Evolutionary conservation across 2,329 filamentous ascomycete genomes (phyloP).

Genomic region (Elsinoe ampelina): DNA sequence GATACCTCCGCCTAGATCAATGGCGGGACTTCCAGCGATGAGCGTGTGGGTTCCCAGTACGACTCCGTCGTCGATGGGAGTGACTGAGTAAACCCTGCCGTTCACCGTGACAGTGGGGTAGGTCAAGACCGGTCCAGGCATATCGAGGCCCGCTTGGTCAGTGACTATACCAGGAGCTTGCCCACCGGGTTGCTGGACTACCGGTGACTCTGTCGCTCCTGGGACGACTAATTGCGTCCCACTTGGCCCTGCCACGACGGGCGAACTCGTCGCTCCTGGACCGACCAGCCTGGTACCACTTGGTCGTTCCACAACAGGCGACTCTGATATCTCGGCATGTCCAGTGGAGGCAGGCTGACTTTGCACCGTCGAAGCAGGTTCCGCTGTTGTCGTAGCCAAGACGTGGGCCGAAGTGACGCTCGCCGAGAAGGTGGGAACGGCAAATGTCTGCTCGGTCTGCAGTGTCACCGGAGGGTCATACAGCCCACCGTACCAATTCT

Average conservation of each 20-base stretch:
- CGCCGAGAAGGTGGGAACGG: slow-evolving; percentile 15
- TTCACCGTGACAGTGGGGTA: slow-evolving; percentile 15
- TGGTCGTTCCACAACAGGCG: not conserved
- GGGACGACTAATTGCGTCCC: too few species aligned
- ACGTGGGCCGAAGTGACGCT: not conserved
- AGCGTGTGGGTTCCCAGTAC: slow-evolving; percentile 18
- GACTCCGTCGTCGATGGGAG: slow-evolving; percentile 14
- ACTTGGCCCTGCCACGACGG: too few species aligned
- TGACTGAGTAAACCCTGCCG: slow-evolving; percentile 16
- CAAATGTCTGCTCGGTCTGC: slow-evolving; percentile 11
- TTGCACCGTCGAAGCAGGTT: slow-evolving; percentile 15
- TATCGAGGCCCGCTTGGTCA: not conserved
- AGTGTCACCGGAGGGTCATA: slow-evolving; percentile 23
- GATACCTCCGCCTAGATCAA: slow-evolving; percentile 17
- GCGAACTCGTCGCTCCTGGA: too few species aligned
- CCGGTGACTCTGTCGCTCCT: not conserved
- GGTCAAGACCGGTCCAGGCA: slow-evolving; percentile 12
- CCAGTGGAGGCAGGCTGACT: not conserved
- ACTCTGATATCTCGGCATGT: not conserved
- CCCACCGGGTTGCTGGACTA: slow-evolving; percentile 5
- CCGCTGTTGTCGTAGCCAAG: slow-evolving; percentile 15
- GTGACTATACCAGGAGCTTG: not conserved
- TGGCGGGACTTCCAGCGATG: slow-evolving; percentile 14
- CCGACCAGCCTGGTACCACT: too few species aligned
- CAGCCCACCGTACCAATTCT: slow-evolving; percentile 24